A percentile compares a stretch with the other conserved stretches of the same genome.
Conservation (phyloP, 371 early-diverging fungal genomes). For the Rhizopus sp. region DNA sequence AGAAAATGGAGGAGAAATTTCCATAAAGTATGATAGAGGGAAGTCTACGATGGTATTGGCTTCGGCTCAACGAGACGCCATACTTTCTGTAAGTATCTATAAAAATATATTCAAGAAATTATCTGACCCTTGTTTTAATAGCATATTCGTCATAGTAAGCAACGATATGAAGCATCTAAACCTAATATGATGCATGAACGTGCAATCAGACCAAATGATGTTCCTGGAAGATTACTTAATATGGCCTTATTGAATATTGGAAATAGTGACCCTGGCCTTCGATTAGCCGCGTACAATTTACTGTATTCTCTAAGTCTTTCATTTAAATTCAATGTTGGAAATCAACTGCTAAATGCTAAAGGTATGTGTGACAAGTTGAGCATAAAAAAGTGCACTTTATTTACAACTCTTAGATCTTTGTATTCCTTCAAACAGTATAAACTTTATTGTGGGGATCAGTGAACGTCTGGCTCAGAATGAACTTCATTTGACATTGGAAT, state of each 20-base stretch:
- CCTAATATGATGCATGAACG: slow-evolving; percentile 68
- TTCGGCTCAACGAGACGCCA: slow-evolving; percentile 73
- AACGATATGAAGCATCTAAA: slow-evolving; percentile 68
- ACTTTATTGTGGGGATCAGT: slow-evolving; percentile 81
- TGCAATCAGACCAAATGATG: slow-evolving; percentile 83
- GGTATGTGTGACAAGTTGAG: slow-evolving; percentile 31
- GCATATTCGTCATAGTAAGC: slow-evolving; percentile 68
- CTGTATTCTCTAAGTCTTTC: slow-evolving; percentile 75
- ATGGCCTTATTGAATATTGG: slow-evolving; percentile 89
- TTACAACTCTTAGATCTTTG: slow-evolving; percentile 63
- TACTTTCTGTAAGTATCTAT: slow-evolving; percentile 51
- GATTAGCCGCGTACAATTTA: slow-evolving; percentile 87
- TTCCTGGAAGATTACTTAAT: slow-evolving; percentile 89
- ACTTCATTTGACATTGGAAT: slow-evolving; percentile 84
- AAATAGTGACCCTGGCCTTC: slow-evolving; percentile 73
- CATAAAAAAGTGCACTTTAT: background rate
- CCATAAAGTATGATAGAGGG: slow-evolving; percentile 74
- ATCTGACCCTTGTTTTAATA: slow-evolving; percentile 25
- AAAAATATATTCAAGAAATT: background rate
- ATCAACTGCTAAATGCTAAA: slow-evolving; percentile 79
- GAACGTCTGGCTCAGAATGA: slow-evolving; percentile 76
- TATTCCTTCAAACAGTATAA: slow-evolving; percentile 86
- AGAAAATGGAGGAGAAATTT: slow-evolving; percentile 70
- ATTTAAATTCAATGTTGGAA: slow-evolving; percentile 83
- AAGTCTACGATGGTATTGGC: slow-evolving; percentile 70